phyloP scores from a whole-genome alignment of 2,329 filamentous ascomycete species.

The Lasiodiplodia sp. region DNA sequence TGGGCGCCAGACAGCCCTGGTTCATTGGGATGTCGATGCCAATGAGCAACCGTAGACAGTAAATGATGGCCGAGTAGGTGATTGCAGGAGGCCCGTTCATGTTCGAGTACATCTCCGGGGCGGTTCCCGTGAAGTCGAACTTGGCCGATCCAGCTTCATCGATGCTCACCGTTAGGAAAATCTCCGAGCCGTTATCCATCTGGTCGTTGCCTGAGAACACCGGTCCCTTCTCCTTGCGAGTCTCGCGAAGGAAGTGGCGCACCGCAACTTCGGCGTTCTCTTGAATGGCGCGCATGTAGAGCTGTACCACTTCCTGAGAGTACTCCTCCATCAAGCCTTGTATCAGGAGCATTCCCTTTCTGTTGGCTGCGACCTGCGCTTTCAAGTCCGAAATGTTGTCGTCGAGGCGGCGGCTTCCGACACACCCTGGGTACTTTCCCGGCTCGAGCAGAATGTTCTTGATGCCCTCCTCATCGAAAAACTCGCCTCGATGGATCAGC shows the following conservation, averaged over 20 bases:
- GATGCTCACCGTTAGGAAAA: conserved; percentile 31
- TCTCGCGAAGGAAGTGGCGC: conserved; percentile 56
- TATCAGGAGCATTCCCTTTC: conserved; percentile 46
- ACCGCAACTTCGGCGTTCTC: conserved; percentile 45
- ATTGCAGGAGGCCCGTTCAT: conserved; percentile 35
- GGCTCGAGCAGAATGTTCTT: conserved; percentile 40
- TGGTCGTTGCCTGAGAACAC: conserved; percentile 25
- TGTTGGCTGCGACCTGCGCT: conserved; percentile 45
- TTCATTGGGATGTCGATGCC: conserved; percentile 50
- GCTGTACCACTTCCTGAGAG: conserved; percentile 44
- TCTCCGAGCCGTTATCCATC: conserved; percentile 32
- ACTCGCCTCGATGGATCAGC: conserved; percentile 43
- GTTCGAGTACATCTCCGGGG: conserved; percentile 31
- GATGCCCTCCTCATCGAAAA: conserved; percentile 45
- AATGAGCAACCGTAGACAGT: conserved; percentile 48
- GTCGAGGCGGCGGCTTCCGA: conserved; percentile 40
- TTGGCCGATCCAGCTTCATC: conserved; percentile 27
- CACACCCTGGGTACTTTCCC: conserved; percentile 40
- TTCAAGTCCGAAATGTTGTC: conserved; percentile 49
- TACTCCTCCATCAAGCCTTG: conserved; percentile 46
- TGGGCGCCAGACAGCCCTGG: conserved; percentile 48
- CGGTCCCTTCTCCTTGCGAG: conserved; percentile 10
- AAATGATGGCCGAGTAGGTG: conserved; percentile 65
- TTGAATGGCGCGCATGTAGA: conserved; percentile 52
- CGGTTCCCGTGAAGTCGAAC: conserved; percentile 34